phyloP scores from a whole-genome alignment of 768 basidiomycete genomes.

The Plicaturopsis crispa region DNA sequence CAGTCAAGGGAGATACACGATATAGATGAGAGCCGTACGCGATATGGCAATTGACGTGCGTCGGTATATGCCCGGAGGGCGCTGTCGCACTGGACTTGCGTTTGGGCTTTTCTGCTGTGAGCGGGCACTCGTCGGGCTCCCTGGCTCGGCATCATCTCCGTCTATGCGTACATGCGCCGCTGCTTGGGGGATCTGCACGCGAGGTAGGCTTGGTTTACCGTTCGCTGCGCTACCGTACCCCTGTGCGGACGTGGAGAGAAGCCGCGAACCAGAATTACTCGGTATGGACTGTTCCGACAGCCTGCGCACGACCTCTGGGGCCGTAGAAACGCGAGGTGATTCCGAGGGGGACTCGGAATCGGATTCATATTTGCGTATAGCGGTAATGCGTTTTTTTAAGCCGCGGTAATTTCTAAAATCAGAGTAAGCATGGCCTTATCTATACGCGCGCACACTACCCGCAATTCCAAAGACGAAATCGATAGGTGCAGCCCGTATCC shows the following conservation, averaged over 20 bases:
- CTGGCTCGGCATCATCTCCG: too few relatives aligned
- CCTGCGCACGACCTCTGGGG: constrained; percentile 9
- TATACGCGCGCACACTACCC: too few relatives aligned
- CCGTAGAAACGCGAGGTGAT: constrained; percentile 8
- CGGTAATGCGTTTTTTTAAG: constrained; percentile 59
- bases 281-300: constrained; percentile 7
- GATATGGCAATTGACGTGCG: background rate
- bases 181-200: background rate
- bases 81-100: background rate
- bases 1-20: background rate
- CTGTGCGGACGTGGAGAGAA: constrained; percentile 7
- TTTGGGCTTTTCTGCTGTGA: too few relatives aligned
- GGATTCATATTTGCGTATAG: constrained; percentile 37
- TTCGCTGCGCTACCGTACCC: background rate
- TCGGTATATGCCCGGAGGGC: background rate
- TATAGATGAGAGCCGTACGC: background rate
- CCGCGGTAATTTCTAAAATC: constrained; percentile 57
- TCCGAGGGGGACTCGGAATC: constrained; percentile 12
- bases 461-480: background rate
- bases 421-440: constrained; percentile 1
- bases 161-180: background rate
- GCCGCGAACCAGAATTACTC: background rate
- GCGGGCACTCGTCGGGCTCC: too few relatives aligned
- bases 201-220: background rate
- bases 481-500: too few relatives aligned